phyloP scores from a whole-genome alignment of 805 yeast genomes.

The Kuraishia piskuri region DNA sequence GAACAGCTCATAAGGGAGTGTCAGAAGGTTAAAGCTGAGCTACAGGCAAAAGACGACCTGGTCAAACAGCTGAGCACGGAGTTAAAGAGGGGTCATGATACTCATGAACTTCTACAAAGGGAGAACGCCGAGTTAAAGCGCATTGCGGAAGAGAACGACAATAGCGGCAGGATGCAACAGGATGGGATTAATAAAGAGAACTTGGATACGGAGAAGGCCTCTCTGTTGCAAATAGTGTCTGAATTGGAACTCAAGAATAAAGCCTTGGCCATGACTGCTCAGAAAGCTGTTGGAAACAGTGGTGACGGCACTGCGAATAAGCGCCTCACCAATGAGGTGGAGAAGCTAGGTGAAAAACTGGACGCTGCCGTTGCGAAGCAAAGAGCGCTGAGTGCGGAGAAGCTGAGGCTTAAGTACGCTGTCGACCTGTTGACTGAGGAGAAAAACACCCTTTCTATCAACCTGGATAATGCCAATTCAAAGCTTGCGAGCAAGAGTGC shows the following conservation, averaged over 20 bases:
- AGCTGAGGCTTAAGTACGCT: constrained; percentile 24
- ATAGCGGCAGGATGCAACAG: constrained; percentile 21
- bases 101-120: background rate
- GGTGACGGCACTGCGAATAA: background rate
- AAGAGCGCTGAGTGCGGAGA: constrained; percentile 29
- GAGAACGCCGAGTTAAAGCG: background rate
- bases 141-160: background rate
- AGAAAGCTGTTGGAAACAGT: background rate
- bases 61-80: background rate
- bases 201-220: background rate
- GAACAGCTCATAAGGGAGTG: background rate
- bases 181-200: constrained; percentile 17
- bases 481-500: constrained; percentile 20
- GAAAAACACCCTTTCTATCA: constrained; percentile 24
- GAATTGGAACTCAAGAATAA: background rate
- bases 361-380: constrained; percentile 32
- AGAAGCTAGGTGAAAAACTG: background rate
- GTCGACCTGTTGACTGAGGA: constrained; percentile 31
- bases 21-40: background rate
- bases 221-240: background rate
- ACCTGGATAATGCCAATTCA: constrained; percentile 28
- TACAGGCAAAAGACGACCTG: background rate
- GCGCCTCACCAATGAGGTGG: background rate
- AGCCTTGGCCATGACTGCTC: background rate
- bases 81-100: background rate